Conservation (phyloP, 768 basidiomycete species). For the Boletus coccyginus region DNA sequence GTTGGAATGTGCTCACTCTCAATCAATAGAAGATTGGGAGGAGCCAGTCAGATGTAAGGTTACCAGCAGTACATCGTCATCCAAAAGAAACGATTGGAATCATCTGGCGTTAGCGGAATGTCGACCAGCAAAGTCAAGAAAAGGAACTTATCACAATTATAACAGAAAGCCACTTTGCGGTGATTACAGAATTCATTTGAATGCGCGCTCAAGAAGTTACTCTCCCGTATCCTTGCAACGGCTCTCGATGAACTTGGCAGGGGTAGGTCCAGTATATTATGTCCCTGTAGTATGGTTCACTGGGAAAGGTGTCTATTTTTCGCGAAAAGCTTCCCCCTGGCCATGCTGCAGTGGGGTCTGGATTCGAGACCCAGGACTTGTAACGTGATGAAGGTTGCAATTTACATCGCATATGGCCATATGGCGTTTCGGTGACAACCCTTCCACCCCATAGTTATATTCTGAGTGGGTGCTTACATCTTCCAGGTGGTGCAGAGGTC, state of each 20-base stretch:
- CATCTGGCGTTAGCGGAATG: too few relatives aligned
- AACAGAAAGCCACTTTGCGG: neutral
- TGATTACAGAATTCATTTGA: neutral
- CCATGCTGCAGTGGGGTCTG: too few relatives aligned
- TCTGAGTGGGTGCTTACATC: neutral
- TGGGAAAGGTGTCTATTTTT: neutral
- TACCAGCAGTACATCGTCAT: neutral
- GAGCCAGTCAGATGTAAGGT: neutral
- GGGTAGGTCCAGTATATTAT: neutral
- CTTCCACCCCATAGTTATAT: neutral
- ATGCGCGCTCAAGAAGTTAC: neutral
- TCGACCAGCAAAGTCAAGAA: too few relatives aligned
- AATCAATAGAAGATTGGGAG: neutral
- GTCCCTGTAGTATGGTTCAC: neutral
- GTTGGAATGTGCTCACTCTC: conserved; percentile 3
- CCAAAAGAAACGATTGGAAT: neutral
- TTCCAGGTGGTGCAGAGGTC: neutral
- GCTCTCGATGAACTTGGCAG: neutral
- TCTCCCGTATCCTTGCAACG: neutral
- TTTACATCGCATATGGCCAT: neutral
- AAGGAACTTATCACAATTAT: too few relatives aligned
- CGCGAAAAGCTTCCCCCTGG: neutral
- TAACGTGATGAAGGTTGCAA: neutral
- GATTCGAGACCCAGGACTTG: neutral
- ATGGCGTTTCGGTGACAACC: neutral